Percentiles rank a stretch among this genome's conserved stretches.
These are phyloP conservation scores for Hymenoscyphus occultus DNA, from an alignment of 2,329 filamentous ascomycete species.

Conservation along the genomic window DNA sequence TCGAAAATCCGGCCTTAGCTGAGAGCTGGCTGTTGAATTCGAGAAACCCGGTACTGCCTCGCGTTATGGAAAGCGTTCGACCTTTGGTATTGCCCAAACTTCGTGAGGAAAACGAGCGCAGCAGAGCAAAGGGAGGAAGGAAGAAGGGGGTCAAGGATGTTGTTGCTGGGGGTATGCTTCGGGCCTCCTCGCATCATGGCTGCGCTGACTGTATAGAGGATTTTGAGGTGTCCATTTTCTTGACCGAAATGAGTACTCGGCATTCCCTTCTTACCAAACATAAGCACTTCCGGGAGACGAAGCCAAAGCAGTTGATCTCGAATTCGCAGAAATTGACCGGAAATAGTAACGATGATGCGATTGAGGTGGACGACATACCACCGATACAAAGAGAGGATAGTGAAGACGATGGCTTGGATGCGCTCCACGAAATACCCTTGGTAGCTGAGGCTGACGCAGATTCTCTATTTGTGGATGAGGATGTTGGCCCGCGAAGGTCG, in stretches of 20 bases:
- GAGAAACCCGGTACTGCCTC: conserved; percentile 71
- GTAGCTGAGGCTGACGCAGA: conserved; percentile 27
- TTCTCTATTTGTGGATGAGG: conserved; percentile 38
- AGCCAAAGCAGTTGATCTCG: conserved; percentile 45
- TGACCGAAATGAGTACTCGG: conserved; percentile 79
- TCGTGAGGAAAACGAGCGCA: conserved; percentile 79
- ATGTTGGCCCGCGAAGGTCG: conserved; percentile 27
- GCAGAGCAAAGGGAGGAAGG: conserved; percentile 57
- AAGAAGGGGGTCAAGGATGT: conserved; percentile 76
- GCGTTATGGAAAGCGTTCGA: conserved; percentile 79
- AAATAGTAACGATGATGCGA: conserved; percentile 50
- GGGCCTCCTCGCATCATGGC: background rate
- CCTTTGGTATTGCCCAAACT: conserved; percentile 88
- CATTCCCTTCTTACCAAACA: conserved; percentile 85
- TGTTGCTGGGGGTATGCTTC: conserved; percentile 63
- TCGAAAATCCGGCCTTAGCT: conserved; percentile 82
- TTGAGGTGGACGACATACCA: conserved; percentile 36
- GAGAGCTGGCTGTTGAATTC: conserved; percentile 81
- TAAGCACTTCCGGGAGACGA: conserved; percentile 67
- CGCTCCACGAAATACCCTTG: conserved; percentile 30
- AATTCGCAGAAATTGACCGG: conserved; percentile 62
- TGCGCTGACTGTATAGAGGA: conserved; percentile 60
- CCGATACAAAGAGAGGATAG: conserved; percentile 29
- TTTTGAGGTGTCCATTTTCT: conserved; percentile 91
- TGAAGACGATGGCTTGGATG: conserved; percentile 24